These are phyloP conservation scores for Sordariomycetes sp. DNA, from an alignment of 2,329 filamentous ascomycete species.

Conservation along the genomic window DNA sequence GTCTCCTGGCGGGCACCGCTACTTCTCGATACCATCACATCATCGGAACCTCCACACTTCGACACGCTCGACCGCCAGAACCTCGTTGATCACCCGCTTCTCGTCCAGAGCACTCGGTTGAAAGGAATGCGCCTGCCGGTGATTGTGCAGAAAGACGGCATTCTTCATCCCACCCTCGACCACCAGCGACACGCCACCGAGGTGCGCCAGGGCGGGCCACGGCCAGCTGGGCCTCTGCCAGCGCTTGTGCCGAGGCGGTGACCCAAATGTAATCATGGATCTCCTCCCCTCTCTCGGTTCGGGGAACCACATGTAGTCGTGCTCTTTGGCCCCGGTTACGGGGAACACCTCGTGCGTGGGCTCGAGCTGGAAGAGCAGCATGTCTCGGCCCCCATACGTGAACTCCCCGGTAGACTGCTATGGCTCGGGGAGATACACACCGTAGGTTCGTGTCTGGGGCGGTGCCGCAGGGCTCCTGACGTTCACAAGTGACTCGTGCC, in stretches of 20 bases:
- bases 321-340: slow-evolving; percentile 49
- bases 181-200: slow-evolving; percentile 37
- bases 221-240: slow-evolving; percentile 18
- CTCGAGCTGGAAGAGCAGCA: slow-evolving; percentile 59
- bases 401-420: slow-evolving; percentile 60
- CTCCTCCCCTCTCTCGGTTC: slow-evolving; percentile 49
- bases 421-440: slow-evolving; percentile 53
- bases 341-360: slow-evolving; percentile 62
- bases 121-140: background rate
- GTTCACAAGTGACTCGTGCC: slow-evolving; percentile 52
- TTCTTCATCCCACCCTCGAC: slow-evolving; percentile 48
- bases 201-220: slow-evolving; percentile 24
- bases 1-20: background rate
- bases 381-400: slow-evolving; percentile 56
- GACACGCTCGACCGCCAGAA: background rate
- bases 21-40: background rate
- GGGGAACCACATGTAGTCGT: slow-evolving; percentile 58
- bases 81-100: background rate
- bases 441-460: slow-evolving; percentile 46
- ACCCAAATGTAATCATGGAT: slow-evolving; percentile 43
- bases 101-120: background rate
- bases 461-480: slow-evolving; percentile 45
- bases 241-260: slow-evolving; percentile 46
- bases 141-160: slow-evolving; percentile 37
- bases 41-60: background rate